phyloP scores from a whole-genome alignment of 805 yeast species.

The Kazachstania bromeliacearum region DNA sequence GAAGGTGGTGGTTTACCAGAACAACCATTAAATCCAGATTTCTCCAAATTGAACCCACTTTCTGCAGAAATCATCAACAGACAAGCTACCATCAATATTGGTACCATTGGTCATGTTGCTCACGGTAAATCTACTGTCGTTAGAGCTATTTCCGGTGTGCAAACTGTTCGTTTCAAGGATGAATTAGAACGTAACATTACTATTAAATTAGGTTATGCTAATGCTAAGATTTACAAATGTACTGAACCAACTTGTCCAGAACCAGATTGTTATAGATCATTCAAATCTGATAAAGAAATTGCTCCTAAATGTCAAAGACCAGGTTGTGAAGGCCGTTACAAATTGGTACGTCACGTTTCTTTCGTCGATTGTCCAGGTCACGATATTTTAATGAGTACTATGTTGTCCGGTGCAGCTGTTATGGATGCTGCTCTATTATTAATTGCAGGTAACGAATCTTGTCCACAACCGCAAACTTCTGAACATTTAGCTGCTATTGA shows the following conservation, averaged over 20 bases:
- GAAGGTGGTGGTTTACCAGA: slow-evolving; percentile 98
- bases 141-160: slow-evolving; percentile 95
- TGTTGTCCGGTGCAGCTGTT: slow-evolving; percentile 99
- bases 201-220: slow-evolving; percentile 96
- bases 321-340: slow-evolving; percentile 84
- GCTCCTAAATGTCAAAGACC: slow-evolving; percentile 83
- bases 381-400: slow-evolving; percentile 99
- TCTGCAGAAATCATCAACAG: slow-evolving; percentile 94
- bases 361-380: slow-evolving; percentile 99
- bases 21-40: slow-evolving; percentile 87
- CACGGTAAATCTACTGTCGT: slow-evolving; percentile 93
- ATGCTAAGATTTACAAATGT: slow-evolving; percentile 95
- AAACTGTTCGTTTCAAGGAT: slow-evolving; percentile 97
- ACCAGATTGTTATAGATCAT: slow-evolving; percentile 92
- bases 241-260: slow-evolving; percentile 77
- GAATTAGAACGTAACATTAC: slow-evolving; percentile 98
- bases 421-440: slow-evolving; percentile 98
- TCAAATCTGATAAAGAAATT: slow-evolving; percentile 89
- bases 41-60: slow-evolving; percentile 69
- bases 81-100: slow-evolving; percentile 98
- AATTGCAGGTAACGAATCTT: slow-evolving; percentile 96
- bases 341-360: slow-evolving; percentile 89
- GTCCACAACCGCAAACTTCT: slow-evolving; percentile 99
- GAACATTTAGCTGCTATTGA: slow-evolving; percentile 99
- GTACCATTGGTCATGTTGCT: slow-evolving; percentile 94